Percentiles rank a stretch among this genome's conserved stretches.
phyloP scores from a whole-genome alignment of 2,329 filamentous ascomycete genomes.

The Claviceps pusilla region DNA sequence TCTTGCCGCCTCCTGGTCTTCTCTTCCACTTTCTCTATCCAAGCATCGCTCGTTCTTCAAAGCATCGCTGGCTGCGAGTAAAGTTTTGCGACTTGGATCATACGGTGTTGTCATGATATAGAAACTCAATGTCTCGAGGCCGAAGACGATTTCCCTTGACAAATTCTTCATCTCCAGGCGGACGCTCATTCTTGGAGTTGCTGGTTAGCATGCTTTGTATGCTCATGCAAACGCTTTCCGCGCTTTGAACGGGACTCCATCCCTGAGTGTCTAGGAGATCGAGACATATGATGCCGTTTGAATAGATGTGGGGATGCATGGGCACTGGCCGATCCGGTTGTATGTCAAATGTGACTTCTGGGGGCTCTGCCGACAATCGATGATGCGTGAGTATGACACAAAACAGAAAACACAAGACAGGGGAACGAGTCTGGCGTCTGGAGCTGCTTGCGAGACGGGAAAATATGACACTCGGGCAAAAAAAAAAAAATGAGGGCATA shows the following conservation, averaged over 20 bases:
- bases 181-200: conserved; percentile 81
- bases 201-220: conserved; percentile 96
- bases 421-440: background rate
- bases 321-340: conserved; percentile 56
- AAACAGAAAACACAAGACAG: background rate
- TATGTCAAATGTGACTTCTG: conserved; percentile 79
- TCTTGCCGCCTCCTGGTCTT: background rate
- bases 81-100: conserved; percentile 16
- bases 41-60: background rate
- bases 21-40: background rate
- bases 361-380: conserved; percentile 49
- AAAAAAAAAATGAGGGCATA: conserved; percentile 23
- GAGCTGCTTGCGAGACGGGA: background rate
- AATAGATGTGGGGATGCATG: conserved; percentile 95
- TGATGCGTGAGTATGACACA: background rate
- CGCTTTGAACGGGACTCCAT: conserved; percentile 94
- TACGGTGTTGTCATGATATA: conserved; percentile 81
- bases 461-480: no score
- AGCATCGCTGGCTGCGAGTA: background rate
- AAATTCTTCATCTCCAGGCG: conserved; percentile 80
- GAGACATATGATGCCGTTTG: conserved; percentile 95
- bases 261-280: conserved; percentile 77
- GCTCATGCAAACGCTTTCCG: conserved; percentile 93
- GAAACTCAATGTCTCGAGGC: conserved; percentile 80
- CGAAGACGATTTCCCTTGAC: conserved; percentile 64